Evolutionary conservation across 2,329 filamentous ascomycete genomes (phyloP), one percentile per base, ranked within the genome.

Genomic region (Aspergillus ustus): DNA sequence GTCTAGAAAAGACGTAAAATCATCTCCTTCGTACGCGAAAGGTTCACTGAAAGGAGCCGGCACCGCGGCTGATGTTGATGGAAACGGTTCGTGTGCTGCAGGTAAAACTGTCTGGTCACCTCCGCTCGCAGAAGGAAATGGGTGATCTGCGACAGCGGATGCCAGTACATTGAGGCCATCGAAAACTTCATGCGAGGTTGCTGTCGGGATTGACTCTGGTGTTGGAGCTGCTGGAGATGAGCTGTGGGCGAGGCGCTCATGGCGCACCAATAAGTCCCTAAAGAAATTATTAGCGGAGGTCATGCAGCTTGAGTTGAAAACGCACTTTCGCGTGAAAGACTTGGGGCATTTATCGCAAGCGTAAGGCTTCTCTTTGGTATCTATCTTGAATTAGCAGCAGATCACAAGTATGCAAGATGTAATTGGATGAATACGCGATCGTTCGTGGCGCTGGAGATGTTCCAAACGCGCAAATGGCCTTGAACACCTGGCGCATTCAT

Each of bases 361-460:
- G 48, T 68, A 75, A 2, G 73, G 73, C 59, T 75, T 75, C 58
- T 75, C 73, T 37, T 75, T 75, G 20, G 73, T 75, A 59, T 75
- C 73, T 75, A 52, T 28, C 34, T 40, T 2, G n/a, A 13, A 20
- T 48, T 34, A 51, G 44, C 51, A 49, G 25, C n/a, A 13, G 56
- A 29, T 44, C n/a, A 44, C 64, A 53, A 67, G 62, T 25, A 43
- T 53, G 19, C 25, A 25, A 37, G 20, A 62, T 25, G 19, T 45
- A 17, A 34, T 20, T 34, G 31, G 54, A 19, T 22, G 34, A 68
- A 45, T 71, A 75, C 73, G 73, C 37, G 73, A 75, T 48, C 73
- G 72, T 62, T 75, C 72, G 59, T 75, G 73, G 9, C 73, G 69
- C 67, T 75, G 73, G 22, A 75, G 67, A 71, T 75, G 73, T 59